These are phyloP conservation scores for Adansonia rubrostipa DNA, from an alignment of 441 rosid species.

Conservation along the genomic window DNA sequence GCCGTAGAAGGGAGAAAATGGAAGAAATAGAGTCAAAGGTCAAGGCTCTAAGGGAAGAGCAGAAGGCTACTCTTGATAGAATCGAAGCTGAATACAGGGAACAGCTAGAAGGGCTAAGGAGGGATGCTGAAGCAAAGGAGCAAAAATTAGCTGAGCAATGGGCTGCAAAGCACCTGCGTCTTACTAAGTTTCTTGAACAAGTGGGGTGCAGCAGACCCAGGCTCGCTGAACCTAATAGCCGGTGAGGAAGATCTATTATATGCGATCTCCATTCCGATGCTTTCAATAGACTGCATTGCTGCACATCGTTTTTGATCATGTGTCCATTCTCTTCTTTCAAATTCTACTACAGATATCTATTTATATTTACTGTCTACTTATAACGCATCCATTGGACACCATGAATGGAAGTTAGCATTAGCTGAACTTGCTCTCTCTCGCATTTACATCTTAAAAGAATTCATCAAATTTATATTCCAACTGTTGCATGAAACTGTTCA, in stretches of 20 bases:
- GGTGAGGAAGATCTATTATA: constrained; percentile 35
- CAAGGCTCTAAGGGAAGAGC: constrained; percentile 86
- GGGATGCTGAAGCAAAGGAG: constrained; percentile 88
- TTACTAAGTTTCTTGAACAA: constrained; percentile 80
- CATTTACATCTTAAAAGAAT: constrained; percentile 7
- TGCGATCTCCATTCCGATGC: neutral
- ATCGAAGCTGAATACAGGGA: constrained; percentile 84
- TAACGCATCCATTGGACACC: constrained; percentile 17
- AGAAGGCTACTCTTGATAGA: constrained; percentile 71
- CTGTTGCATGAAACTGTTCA: neutral
- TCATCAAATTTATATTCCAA: constrained; percentile 4
- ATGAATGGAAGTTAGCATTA: constrained; percentile 27
- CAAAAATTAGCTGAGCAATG: constrained; percentile 89
- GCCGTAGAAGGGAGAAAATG: constrained; percentile 79
- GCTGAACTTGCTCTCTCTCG: constrained; percentile 26
- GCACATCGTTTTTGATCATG: neutral
- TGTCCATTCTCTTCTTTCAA: constrained; percentile 21
- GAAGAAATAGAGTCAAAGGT: constrained; percentile 85
- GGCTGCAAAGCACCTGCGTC: constrained; percentile 69
- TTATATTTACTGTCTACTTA: constrained; percentile 31
- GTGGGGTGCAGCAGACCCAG: constrained; percentile 58
- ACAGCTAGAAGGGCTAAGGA: constrained; percentile 68
- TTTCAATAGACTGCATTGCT: neutral
- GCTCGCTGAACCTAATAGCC: constrained; percentile 44
- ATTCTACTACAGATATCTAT: constrained; percentile 29